Conservation (phyloP, 257 asterid genomes). For the Ajuga chamaepitys region DNA sequence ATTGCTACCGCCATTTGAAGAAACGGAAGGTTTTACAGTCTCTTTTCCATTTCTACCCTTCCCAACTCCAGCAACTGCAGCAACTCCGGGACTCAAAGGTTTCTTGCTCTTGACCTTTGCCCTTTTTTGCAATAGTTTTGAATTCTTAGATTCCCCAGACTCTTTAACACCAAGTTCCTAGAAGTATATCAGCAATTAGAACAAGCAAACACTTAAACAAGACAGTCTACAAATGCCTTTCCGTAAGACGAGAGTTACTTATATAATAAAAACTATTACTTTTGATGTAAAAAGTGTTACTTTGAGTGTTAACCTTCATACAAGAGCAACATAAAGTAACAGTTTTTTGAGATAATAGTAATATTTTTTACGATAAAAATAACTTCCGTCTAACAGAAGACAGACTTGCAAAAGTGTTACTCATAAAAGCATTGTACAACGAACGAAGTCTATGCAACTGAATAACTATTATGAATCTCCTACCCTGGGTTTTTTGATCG, state of each 20-base stretch:
- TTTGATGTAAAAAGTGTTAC: too few relatives aligned
- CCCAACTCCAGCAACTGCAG: constrained; percentile 11
- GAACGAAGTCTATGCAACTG: not conserved
- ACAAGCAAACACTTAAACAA: too few relatives aligned
- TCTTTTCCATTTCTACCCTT: constrained; percentile 33
- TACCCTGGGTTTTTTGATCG: constrained; percentile 28
- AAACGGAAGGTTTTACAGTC: constrained; percentile 15
- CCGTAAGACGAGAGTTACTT: too few relatives aligned
- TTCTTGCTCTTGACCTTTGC: constrained; percentile 30
- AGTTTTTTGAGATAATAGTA: too few relatives aligned
- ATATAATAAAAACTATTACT: too few relatives aligned
- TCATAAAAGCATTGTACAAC: not conserved
- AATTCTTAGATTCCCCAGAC: constrained; percentile 18
- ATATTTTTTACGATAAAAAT: too few relatives aligned
- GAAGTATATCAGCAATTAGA: constrained; percentile 4
- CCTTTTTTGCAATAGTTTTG: constrained; percentile 22
- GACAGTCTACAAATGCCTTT: too few relatives aligned
- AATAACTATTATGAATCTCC: not conserved
- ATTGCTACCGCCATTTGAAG: constrained; percentile 38
- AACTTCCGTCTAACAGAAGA: too few relatives aligned
- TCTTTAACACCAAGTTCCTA: constrained; percentile 29
- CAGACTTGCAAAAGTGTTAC: too few relatives aligned
- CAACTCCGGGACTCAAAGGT: constrained; percentile 16
- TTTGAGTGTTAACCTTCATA: too few relatives aligned
- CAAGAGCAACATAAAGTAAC: too few relatives aligned